Base-by-base conservation (phyloP, 75 land plant genomes). In the Isoetes taiwanensis region DNA sequence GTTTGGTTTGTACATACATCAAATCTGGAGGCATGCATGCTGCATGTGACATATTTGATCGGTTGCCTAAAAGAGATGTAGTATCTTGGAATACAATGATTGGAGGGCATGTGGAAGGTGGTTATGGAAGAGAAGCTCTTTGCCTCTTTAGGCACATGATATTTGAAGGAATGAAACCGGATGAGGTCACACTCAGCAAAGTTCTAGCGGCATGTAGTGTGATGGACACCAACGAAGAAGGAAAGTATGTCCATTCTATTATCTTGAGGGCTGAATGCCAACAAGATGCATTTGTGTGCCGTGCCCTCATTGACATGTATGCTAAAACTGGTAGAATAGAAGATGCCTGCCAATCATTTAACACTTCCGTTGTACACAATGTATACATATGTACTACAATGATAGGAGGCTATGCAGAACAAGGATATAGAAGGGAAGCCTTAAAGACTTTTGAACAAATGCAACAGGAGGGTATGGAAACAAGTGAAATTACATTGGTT, bases 11-110 rank as follows among this genome's bases (percentile, higher is more conserved):
- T n/a, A n/a, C n/a, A n/a, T n/a, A n/a, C n/a, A n/a, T n/a, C n/a
- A n/a, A n/a, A n/a, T n/a, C n/a, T n/a, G n/a, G n/a, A n/a, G n/a
- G n/a, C n/a, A n/a, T n/a, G n/a, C n/a, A n/a, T n/a, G n/a, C n/a
- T 56, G 64, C 79, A 27, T 59, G 70, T 35, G 57, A 63, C 33
- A 35, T 72, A 31, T 84, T 84, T 56, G 42, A 66, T 30, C 41
- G 52, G n/a, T 64, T 67, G 64, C 50, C 32, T 28, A 75, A 69
- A 41, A 70, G 56, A 34, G 78, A 81, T 58, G 64, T 66, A 25
- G 39, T 72, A 11, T 60, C 68, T 8, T 84, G 81, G 78, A 80
- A 76, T 64, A 78, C 70, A 16, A 75, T 81, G 81, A 75, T 84
- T 0, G 59, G 73, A 29, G 72, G 71, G 27, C 75, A 72, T 57